Conservation (phyloP, 805 yeast species). For the Candida boidinii region DNA sequence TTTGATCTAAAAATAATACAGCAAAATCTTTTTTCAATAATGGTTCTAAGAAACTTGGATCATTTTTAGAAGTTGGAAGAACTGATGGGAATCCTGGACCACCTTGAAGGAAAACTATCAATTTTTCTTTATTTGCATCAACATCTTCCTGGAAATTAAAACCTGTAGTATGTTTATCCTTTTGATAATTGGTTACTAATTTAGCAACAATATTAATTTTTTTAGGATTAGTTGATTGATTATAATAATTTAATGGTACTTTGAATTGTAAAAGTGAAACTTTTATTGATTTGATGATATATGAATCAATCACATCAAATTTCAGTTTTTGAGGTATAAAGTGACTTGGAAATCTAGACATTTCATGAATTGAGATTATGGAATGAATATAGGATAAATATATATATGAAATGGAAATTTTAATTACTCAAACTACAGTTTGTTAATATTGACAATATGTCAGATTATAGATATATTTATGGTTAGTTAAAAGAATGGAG, state of each 20-base stretch:
- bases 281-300: slow-evolving; percentile 10
- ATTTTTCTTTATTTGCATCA: slow-evolving; percentile 12
- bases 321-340: not conserved
- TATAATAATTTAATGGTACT: slow-evolving; percentile 20
- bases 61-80: slow-evolving; percentile 7
- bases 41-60: slow-evolving; percentile 11
- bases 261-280: slow-evolving; percentile 13
- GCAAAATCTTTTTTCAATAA: slow-evolving; percentile 13
- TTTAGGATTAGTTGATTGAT: not conserved
- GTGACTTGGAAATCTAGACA: too few species aligned
- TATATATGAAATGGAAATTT: too few species aligned
- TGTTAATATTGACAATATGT: too few species aligned
- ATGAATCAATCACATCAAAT: slow-evolving; percentile 8
- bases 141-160: slow-evolving; percentile 12
- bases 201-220: slow-evolving; percentile 13
- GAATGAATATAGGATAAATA: too few species aligned
- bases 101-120: slow-evolving; percentile 39
- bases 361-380: too few species aligned
- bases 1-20: slow-evolving; percentile 39
- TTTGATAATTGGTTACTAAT: slow-evolving; percentile 10
- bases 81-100: slow-evolving; percentile 45
- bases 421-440: too few species aligned
- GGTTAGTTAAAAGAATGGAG: too few species aligned
- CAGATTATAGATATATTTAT: too few species aligned
- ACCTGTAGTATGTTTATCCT: not conserved